Percentiles rank a stretch among this genome's conserved stretches.
These are phyloP conservation scores for Drosera spatulata DNA, from an alignment of 179 eudicot genomes.

Conservation along the genomic window DNA sequence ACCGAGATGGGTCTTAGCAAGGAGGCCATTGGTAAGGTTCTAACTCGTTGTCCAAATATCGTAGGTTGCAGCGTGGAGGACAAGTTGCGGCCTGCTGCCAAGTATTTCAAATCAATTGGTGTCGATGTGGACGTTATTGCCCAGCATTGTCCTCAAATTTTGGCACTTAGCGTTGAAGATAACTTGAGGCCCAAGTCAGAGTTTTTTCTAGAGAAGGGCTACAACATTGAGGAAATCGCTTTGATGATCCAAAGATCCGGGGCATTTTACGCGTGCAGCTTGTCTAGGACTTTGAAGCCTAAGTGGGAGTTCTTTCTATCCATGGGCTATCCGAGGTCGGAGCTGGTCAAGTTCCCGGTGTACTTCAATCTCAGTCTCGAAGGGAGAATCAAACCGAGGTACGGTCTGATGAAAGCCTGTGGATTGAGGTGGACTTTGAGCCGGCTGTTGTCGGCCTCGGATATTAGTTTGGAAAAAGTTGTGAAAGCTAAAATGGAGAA, in stretches of 20 bases:
- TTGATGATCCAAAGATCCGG: slow-evolving; percentile 64
- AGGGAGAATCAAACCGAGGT: slow-evolving; percentile 20
- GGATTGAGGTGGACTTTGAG: slow-evolving; percentile 57
- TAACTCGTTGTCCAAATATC: too few relatives aligned
- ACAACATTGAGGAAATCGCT: slow-evolving; percentile 36
- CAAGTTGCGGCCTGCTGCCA: too few relatives aligned
- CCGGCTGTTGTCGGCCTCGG: slow-evolving; percentile 50
- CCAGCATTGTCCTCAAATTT: slow-evolving; percentile 52
- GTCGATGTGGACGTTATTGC: slow-evolving; percentile 57
- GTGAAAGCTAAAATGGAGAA: slow-evolving; percentile 48
- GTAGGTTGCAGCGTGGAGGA: too few relatives aligned
- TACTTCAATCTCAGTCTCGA: too few relatives aligned
- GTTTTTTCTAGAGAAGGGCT: slow-evolving; percentile 63
- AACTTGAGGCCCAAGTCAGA: slow-evolving; percentile 68
- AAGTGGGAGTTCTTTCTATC: slow-evolving; percentile 61
- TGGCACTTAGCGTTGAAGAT: slow-evolving; percentile 67
- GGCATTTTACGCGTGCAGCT: slow-evolving; percentile 59
- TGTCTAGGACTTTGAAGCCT: slow-evolving; percentile 48
- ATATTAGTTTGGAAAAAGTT: slow-evolving; percentile 36
- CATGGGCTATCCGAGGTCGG: too few relatives aligned
- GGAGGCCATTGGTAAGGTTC: too few relatives aligned
- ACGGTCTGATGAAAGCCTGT: slow-evolving; percentile 28
- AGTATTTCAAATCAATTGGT: slow-evolving; percentile 43
- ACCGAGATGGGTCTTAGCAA: too few relatives aligned
- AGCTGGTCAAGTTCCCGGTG: too few relatives aligned